Conservation (phyloP, 2,329 filamentous ascomycete genomes). For the Parasarocladium wereldwijsianum region DNA sequence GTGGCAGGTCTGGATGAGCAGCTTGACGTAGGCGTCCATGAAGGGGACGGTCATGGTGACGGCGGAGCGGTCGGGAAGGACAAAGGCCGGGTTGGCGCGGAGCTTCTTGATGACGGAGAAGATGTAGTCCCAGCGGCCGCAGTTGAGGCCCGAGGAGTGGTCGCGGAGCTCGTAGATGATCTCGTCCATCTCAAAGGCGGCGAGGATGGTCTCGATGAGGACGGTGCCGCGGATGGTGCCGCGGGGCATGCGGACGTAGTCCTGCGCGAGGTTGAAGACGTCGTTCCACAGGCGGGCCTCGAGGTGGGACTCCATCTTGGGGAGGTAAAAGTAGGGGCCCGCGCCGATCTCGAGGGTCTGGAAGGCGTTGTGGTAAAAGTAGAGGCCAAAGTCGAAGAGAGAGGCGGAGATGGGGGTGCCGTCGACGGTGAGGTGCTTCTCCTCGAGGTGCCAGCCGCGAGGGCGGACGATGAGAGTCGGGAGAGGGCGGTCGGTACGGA, state of each 20-base stretch:
- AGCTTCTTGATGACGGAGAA: constrained; percentile 99
- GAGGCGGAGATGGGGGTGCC: constrained; percentile 86
- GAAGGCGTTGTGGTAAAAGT: constrained; percentile 96
- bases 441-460: constrained; percentile 93
- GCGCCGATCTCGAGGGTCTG: constrained; percentile 72
- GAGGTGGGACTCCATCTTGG: constrained; percentile 96
- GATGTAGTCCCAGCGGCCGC: constrained; percentile 98
- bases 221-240: constrained; percentile 93
- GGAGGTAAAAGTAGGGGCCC: constrained; percentile 95
- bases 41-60: constrained; percentile 98
- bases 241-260: constrained; percentile 76
- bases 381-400: constrained; percentile 94
- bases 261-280: constrained; percentile 88
- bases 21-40: constrained; percentile 92
- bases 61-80: constrained; percentile 77
- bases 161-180: constrained; percentile 99
- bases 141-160: constrained; percentile 93
- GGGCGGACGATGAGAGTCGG: constrained; percentile 91
- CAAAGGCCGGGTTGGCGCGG: constrained; percentile 84
- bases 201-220: constrained; percentile 93
- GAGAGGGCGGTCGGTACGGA: constrained; percentile 71
- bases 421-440: constrained; percentile 95
- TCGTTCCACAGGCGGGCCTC: constrained; percentile 98
- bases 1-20: constrained; percentile 97
- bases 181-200: constrained; percentile 99